Percentiles rank a stretch among this genome's conserved stretches.
Conservation (phyloP, 768 basidiomycete species). For the Phylloporus sp. region DNA sequence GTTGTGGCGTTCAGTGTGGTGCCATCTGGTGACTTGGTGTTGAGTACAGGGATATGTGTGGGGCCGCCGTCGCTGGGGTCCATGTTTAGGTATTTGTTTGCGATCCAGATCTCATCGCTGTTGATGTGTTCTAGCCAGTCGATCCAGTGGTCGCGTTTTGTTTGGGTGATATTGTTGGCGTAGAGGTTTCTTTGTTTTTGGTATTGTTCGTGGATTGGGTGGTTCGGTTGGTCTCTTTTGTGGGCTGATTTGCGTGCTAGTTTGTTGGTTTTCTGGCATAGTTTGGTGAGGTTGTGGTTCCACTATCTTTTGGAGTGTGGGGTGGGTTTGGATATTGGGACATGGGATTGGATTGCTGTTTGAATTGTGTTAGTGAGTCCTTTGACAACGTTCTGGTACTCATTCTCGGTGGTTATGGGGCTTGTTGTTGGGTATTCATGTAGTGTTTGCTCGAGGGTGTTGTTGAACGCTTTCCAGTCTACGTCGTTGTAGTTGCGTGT, state of each 20-base stretch:
- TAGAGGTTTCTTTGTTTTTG: background rate
- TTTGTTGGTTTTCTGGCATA: background rate
- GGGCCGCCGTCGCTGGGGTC: background rate
- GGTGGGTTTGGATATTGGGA: background rate
- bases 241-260: background rate
- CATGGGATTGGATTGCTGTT: background rate
- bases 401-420: too few species aligned
- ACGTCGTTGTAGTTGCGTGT: background rate
- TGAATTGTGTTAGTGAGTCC: background rate
- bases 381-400: background rate
- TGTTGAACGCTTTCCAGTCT: too few species aligned
- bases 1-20: too few species aligned
- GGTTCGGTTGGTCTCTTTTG: background rate
- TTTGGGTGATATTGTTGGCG: too few species aligned
- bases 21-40: background rate
- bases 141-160: background rate
- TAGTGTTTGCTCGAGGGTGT: too few species aligned
- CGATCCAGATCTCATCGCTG: background rate
- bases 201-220: background rate
- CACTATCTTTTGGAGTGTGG: background rate
- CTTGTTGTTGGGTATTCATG: too few species aligned
- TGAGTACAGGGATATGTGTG: constrained; percentile 8
- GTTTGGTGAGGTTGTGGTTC: background rate
- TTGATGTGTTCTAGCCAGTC: constrained; percentile 2
- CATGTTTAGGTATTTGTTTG: background rate